Evolutionary conservation across 2,329 filamentous ascomycete species (phyloP), one percentile per base, ranked within the genome.

Genomic region (Purpureocillium lavendulum): DNA sequence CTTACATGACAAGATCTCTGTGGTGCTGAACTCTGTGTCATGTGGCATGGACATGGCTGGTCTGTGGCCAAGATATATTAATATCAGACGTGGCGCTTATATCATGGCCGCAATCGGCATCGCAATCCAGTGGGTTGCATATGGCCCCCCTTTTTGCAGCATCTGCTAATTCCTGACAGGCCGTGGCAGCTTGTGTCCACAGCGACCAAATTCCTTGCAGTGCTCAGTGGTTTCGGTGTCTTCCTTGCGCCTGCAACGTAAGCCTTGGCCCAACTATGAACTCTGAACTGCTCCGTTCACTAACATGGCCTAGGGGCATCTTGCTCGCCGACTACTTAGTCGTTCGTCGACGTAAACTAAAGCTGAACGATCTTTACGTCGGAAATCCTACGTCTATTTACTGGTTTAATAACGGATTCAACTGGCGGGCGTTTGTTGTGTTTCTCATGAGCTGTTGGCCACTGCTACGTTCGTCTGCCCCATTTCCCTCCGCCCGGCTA

Each of bases 1-100:
- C 21, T 26, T 5, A 10, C 29, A 26, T 13, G 9, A 13, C 10
- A 49, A n/a, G 44, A 51, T 49, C 6, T 47, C 43, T 2, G 38
- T 52, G 4, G 60, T 70, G 30, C 58, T 67, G 38, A 76, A 75
- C 46, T 62, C 64, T 1, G 63, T 73, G 45, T 66, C 66, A 1
- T 62, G 64, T 3, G 74, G 73, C 6, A 75, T 78, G 61, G 75
- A 78, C 47, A 56, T 77, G 36, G 65, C 73, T 0, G 69, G 66
- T 1, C 53, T 76, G 0, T 67, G 67, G 41, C 71, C 73, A 1
- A 62, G 59, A 31, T 76, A 68, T 44, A 66, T 79, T 54, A 75
- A 74, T 50, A 77, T 77, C 41, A 58, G 72, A 4, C 65, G 75
- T 2, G 75, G 75, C 1, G 64, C 64, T 3, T 70, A 70, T 42